A percentile compares a stretch with the other conserved stretches of the same genome.
These are phyloP conservation scores for Beta lomatogona DNA, from an alignment of 179 eudicot genomes.

Conservation along the genomic window DNA sequence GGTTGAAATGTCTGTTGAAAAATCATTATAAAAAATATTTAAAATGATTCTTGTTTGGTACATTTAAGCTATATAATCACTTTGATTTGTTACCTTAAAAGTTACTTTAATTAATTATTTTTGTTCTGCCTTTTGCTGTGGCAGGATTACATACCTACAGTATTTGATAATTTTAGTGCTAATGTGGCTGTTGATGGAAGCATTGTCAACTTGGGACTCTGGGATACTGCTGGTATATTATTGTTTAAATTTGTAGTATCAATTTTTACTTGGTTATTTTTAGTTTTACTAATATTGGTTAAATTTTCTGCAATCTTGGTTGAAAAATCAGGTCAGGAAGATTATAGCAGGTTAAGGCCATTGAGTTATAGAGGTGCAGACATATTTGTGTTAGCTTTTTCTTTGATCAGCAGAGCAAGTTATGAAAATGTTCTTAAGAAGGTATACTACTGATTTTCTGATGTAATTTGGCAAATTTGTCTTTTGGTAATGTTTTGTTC, in stretches of 20 bases:
- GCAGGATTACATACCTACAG: constrained; percentile 98
- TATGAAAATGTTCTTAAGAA: constrained; percentile 98
- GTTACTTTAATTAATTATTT: background rate
- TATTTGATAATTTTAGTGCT: constrained; percentile 98
- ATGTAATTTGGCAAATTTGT: constrained; percentile 11
- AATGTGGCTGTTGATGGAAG: constrained; percentile 98
- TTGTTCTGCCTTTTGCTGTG: constrained; percentile 14
- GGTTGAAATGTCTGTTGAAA: background rate
- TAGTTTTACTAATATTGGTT: background rate
- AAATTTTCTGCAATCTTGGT: background rate
- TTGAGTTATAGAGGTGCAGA: constrained; percentile 98
- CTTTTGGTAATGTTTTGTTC: background rate
- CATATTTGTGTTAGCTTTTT: constrained; percentile 92
- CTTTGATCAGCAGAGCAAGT: constrained; percentile 92
- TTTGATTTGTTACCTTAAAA: background rate
- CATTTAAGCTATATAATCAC: background rate
- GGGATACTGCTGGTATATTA: constrained; percentile 95
- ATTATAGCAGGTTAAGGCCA: constrained; percentile 97
- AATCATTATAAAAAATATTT: background rate
- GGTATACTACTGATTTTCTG: constrained; percentile 41
- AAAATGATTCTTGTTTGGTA: constrained; percentile 9
- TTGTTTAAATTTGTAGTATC: background rate
- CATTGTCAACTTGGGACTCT: constrained; percentile 92
- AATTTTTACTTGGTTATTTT: background rate
- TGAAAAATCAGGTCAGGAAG: constrained; percentile 76